Conservation (phyloP, 148 eudicot genomes). For the Silene latifolia region DNA sequence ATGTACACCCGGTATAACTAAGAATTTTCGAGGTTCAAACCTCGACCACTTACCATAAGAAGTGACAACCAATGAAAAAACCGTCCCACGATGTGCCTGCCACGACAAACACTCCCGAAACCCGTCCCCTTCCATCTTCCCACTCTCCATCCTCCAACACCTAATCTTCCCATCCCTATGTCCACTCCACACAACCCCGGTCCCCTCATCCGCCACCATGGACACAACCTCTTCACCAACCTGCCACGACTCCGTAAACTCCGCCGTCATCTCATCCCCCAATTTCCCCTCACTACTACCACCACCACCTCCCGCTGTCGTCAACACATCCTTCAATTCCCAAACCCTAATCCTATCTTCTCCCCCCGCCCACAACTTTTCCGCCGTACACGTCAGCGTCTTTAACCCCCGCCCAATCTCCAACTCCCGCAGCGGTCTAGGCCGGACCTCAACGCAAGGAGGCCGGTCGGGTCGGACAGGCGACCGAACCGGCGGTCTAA, state of each 20-base stretch:
- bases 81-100: conserved; percentile 86
- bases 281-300: conserved; percentile 20
- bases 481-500: conserved; percentile 45
- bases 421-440: conserved; percentile 67
- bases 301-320: conserved; percentile 20
- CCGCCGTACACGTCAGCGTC: conserved; percentile 34
- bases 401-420: conserved; percentile 57
- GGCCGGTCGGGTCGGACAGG: conserved; percentile 68
- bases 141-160: conserved; percentile 72
- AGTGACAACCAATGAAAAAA: conserved; percentile 60
- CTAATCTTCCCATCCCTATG: conserved; percentile 74
- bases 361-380: conserved; percentile 72
- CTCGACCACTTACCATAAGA: conserved; percentile 50
- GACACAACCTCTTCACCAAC: conserved; percentile 48
- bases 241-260: conserved; percentile 41
- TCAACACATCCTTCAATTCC: conserved; percentile 50
- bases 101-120: conserved; percentile 72
- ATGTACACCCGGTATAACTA: too few species aligned
- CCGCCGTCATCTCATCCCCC: conserved; percentile 63
- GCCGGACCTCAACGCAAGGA: conserved; percentile 68
- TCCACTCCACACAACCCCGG: conserved; percentile 80
- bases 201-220: conserved; percentile 55
- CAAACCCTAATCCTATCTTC: conserved; percentile 66
- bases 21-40: not conserved
- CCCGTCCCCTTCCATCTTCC: conserved; percentile 22